Percentiles rank a stretch among this genome's conserved stretches.
Conservation (phyloP, 2,329 filamentous ascomycete genomes). For the Chaetoscypha palmicola region DNA sequence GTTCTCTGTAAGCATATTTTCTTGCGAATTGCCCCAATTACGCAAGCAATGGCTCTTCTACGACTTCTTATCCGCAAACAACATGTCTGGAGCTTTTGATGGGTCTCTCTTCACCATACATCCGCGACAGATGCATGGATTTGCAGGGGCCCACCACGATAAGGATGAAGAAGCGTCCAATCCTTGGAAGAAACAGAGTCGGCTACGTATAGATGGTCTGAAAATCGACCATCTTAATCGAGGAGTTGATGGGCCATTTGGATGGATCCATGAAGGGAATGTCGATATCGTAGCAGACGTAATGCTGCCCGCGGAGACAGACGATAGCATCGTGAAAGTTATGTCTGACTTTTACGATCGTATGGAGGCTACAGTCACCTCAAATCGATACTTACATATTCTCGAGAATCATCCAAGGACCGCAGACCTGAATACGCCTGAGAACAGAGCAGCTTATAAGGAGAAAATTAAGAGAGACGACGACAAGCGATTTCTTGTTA, state of each 20-base stretch:
- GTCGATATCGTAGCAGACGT: slow-evolving; percentile 95
- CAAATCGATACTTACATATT: slow-evolving; percentile 59
- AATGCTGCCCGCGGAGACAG: slow-evolving; percentile 82
- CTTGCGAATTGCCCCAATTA: slow-evolving; percentile 85
- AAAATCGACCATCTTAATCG: slow-evolving; percentile 95
- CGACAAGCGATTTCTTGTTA: slow-evolving; percentile 75
- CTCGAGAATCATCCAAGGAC: slow-evolving; percentile 42
- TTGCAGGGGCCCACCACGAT: slow-evolving; percentile 55
- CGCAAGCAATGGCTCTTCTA: slow-evolving; percentile 98
- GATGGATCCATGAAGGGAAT: slow-evolving; percentile 96
- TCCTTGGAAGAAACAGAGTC: slow-evolving; percentile 92
- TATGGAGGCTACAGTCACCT: slow-evolving; percentile 83
- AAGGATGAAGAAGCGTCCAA: slow-evolving; percentile 51
- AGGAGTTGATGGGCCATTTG: slow-evolving; percentile 87
- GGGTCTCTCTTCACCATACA: slow-evolving; percentile 97
- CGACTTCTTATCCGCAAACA: slow-evolving; percentile 89
- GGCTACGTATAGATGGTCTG: slow-evolving; percentile 84
- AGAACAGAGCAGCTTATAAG: slow-evolving; percentile 19
- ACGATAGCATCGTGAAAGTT: slow-evolving; percentile 86
- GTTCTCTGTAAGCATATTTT: slow-evolving; percentile 91
- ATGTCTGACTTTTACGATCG: slow-evolving; percentile 97
- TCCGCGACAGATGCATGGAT: slow-evolving; percentile 80
- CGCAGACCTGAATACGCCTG: slow-evolving; percentile 25
- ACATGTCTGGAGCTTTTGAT: slow-evolving; percentile 93
- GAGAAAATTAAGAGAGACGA: slow-evolving; percentile 36